These are phyloP conservation scores for Yamagishiella unicocca DNA, from an alignment of 139 green algal genomes.

Conservation along the genomic window DNA sequence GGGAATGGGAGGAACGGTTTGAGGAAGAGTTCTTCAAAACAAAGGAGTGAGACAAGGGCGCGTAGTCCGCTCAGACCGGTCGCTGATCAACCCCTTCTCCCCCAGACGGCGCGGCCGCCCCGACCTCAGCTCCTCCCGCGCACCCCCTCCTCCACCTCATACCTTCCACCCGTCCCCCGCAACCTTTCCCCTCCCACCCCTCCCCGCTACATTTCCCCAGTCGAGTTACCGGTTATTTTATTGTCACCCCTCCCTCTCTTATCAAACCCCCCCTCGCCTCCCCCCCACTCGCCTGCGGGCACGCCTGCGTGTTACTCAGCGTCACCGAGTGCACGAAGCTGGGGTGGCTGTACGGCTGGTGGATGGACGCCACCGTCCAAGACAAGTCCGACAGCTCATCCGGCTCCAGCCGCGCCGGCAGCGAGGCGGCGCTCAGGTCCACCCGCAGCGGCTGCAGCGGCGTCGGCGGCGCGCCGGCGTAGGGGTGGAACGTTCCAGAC, in stretches of 20 bases:
- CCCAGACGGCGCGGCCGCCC: too few species aligned
- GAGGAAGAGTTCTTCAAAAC: too few species aligned
- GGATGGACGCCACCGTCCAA: constrained; percentile 46
- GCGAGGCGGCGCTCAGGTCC: constrained; percentile 38
- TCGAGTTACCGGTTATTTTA: too few species aligned
- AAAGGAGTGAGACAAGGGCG: background rate
- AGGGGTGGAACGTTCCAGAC: constrained; percentile 60
- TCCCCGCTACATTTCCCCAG: too few species aligned
- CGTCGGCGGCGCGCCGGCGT: constrained; percentile 53
- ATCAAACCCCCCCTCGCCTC: background rate
- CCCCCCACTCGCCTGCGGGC: constrained; percentile 34
- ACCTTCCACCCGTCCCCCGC: too few species aligned
- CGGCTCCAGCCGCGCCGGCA: constrained; percentile 48
- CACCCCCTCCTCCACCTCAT: too few species aligned
- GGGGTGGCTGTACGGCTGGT: constrained; percentile 35
- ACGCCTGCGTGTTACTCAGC: constrained; percentile 50
- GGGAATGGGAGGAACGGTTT: background rate
- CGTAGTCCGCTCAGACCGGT: too few species aligned
- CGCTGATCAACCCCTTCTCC: too few species aligned
- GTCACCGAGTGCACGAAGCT: constrained; percentile 51
- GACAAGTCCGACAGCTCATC: constrained; percentile 51
- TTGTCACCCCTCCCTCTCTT: background rate
- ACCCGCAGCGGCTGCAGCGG: constrained; percentile 61
- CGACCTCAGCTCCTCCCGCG: too few species aligned
- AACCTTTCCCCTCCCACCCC: background rate